phyloP scores from a whole-genome alignment of 805 yeast species.

The Lachancea waltii region DNA sequence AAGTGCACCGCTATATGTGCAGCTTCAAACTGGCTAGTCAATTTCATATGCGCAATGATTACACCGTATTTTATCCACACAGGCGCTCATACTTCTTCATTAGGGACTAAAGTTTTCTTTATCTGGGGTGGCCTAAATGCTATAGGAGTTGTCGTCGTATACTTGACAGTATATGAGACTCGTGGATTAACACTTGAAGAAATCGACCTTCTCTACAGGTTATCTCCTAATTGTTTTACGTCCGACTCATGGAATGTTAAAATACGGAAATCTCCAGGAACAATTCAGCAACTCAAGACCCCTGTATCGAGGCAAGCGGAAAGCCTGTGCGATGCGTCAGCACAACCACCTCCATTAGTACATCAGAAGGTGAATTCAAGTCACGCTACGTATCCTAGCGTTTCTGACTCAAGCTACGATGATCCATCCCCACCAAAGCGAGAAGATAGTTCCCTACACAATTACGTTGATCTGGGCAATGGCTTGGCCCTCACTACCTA shows the following conservation, averaged over 20 bases:
- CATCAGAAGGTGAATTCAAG: background rate
- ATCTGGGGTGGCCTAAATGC: slow-evolving; percentile 72
- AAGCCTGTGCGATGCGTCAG: background rate
- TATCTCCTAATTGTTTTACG: slow-evolving; percentile 48
- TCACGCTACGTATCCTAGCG: background rate
- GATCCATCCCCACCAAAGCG: slow-evolving; percentile 3
- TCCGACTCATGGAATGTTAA: slow-evolving; percentile 40
- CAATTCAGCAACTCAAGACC: slow-evolving; percentile 6
- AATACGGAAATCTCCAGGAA: slow-evolving; percentile 14
- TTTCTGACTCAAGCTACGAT: slow-evolving; percentile 5
- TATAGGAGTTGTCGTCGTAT: slow-evolving; percentile 52
- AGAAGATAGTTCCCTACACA: slow-evolving; percentile 8
- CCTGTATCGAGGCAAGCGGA: slow-evolving; percentile 8
- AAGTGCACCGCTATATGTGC: slow-evolving; percentile 71
- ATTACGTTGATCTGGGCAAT: slow-evolving; percentile 30
- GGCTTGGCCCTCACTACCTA: slow-evolving; percentile 33
- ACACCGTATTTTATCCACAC: slow-evolving; percentile 72
- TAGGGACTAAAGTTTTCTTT: slow-evolving; percentile 69
- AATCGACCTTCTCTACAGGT: slow-evolving; percentile 65
- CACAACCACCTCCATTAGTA: too few species aligned
- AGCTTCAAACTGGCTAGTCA: slow-evolving; percentile 75
- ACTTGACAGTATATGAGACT: slow-evolving; percentile 69
- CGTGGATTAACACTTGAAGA: slow-evolving; percentile 76
- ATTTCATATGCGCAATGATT: slow-evolving; percentile 64
- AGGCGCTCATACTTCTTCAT: slow-evolving; percentile 58